Percentiles rank a stretch among this genome's conserved stretches.
Conservation (phyloP, 208 protist species). For the Entamoeba invadens region DNA sequence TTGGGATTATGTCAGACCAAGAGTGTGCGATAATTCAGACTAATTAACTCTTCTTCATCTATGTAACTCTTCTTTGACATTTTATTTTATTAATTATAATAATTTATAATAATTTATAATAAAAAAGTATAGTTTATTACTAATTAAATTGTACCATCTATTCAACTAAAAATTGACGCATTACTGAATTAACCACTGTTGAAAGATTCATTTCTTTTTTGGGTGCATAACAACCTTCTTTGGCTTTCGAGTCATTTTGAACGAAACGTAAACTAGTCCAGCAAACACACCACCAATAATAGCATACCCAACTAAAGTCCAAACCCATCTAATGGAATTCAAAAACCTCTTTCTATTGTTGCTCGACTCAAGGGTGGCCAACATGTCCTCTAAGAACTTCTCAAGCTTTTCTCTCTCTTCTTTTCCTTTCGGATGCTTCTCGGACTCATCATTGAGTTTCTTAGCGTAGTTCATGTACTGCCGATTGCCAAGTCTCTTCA, state of each 20-base stretch:
- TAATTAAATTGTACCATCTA: too few relatives aligned
- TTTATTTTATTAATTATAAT: too few relatives aligned
- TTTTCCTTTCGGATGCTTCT: not conserved
- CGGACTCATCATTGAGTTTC: not conserved
- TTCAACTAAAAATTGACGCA: too few relatives aligned
- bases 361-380: not conserved
- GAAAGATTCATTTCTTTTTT: not conserved
- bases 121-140: too few relatives aligned
- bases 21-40: not conserved
- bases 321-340: not conserved
- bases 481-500: not conserved
- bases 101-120: too few relatives aligned
- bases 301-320: not conserved
- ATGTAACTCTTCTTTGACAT: too few relatives aligned
- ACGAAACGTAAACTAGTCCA: not conserved
- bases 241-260: not conserved
- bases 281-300: not conserved
- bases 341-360: not conserved
- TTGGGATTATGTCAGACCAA: not conserved
- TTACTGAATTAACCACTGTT: too few relatives aligned
- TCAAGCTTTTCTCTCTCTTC: not conserved
- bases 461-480: not conserved
- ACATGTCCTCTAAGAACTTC: not conserved
- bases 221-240: not conserved
- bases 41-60: too few relatives aligned